Evolutionary conservation across 345 rosid genomes (phyloP), one percentile per base, ranked within the genome.

Genomic region (Nasturtium officinale): DNA sequence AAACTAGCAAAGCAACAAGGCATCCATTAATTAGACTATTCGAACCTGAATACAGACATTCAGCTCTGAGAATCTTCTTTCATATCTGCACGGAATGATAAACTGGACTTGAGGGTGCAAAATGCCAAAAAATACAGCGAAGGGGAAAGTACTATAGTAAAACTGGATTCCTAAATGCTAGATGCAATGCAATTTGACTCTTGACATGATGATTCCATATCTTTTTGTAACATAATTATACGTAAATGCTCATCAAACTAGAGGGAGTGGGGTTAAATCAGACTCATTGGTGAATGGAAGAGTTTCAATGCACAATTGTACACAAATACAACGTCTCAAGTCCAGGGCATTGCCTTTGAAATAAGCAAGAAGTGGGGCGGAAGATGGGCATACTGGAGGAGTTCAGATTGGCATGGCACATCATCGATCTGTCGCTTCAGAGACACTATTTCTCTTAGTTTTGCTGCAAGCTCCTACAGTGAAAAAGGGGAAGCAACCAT

Each of bases 31-130:
- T n/a, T 47, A n/a, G 51, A 48, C 46, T 11, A 60, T 54, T 6
- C 61, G 4, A 67, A 91, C 98, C 92, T 86, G 95, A 46, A 94
- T 89, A 82, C 86, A 79, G 61, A 72, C 82, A 81, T 91, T 87
- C 50, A 94, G 83, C 81, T 91, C 95, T 38, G 87, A 85, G 74
- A 87, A 81, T 52, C 96, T 80, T 35, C 80, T 77, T 61, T 94
- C 96, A 72, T 94, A 91, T 82, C 98, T 90, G 83, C 79, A 78
- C 61, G 53, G 68, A 72, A 69, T 2, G 52, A 56, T 16, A 76
- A 66, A 16, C 12, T 26, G 60, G 47, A 53, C 40, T 59, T 67
- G 8, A 77, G 77, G 2, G 13, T 42, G 57, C 33, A 60, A 18
- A n/a, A n/a, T n/a, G n/a, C n/a, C n/a, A n/a, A n/a, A 21, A 58